These are phyloP conservation scores for Mucuna pruriens DNA, from an alignment of 306 rosid species.

Conservation along the genomic window DNA sequence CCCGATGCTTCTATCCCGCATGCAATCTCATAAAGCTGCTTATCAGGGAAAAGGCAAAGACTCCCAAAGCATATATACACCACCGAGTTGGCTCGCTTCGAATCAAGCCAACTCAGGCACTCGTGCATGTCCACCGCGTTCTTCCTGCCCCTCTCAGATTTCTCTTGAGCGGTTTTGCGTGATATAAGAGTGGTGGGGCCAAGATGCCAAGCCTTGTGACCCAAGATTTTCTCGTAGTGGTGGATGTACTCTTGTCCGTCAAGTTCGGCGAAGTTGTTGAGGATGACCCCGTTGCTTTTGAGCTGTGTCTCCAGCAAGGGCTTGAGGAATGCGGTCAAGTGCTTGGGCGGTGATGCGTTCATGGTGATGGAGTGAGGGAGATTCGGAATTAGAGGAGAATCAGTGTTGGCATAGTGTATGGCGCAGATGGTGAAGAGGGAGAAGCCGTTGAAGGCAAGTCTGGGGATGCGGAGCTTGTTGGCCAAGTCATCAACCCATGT, in stretches of 20 bases:
- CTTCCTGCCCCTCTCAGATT: constrained; percentile 28
- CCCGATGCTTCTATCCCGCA: background rate
- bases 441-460: constrained; percentile 33
- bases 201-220: constrained; percentile 42
- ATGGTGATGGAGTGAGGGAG: constrained; percentile 31
- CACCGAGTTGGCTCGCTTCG: constrained; percentile 26
- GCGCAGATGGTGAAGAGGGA: constrained; percentile 33
- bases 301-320: background rate
- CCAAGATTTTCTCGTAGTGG: constrained; percentile 2
- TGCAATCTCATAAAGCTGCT: constrained; percentile 28
- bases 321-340: background rate
- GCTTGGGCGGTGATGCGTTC: background rate
- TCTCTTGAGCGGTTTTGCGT: no score
- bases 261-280: constrained; percentile 39
- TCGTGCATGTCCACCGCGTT: constrained; percentile 32
- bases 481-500: constrained; percentile 44
- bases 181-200: constrained; percentile 46
- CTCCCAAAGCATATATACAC: constrained; percentile 35
- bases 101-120: constrained; percentile 41
- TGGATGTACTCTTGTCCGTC: constrained; percentile 38
- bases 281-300: constrained; percentile 32
- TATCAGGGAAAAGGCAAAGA: background rate
- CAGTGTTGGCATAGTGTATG: background rate
- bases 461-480: constrained; percentile 2
- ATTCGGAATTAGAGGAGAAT: background rate